A percentile compares a stretch with the other conserved stretches of the same genome.
These are phyloP conservation scores for Dioscorea zingiberensis DNA, from an alignment of 106 monocot species.

Conservation along the genomic window DNA sequence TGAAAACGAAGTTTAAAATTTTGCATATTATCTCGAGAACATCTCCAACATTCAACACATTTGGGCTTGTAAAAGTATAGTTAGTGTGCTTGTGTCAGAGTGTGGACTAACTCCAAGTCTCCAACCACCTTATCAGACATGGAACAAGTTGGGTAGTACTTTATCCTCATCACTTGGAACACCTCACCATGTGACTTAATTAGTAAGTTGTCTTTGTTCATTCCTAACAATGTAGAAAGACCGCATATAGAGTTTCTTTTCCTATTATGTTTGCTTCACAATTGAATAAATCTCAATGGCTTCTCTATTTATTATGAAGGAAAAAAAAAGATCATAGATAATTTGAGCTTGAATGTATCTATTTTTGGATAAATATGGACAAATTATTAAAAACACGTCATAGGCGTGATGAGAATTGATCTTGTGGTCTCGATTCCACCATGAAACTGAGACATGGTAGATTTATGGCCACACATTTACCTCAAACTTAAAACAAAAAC, in stretches of 20 bases:
- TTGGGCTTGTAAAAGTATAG: slow-evolving; percentile 21
- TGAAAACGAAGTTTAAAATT: neutral
- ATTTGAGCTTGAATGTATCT: no score
- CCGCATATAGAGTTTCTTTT: neutral
- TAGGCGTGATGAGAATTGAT: no score
- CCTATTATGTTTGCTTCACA: slow-evolving; percentile 9
- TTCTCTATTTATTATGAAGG: slow-evolving; percentile 5
- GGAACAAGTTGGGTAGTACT: slow-evolving; percentile 21
- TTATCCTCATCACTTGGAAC: slow-evolving; percentile 14
- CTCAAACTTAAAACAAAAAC: no score
- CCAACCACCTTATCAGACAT: slow-evolving; percentile 15
- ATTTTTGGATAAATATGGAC: no score
- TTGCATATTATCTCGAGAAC: slow-evolving; percentile 6
- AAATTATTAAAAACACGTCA: no score
- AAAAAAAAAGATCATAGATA: neutral
- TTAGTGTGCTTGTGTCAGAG: slow-evolving; percentile 18
- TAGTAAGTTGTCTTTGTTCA: slow-evolving; percentile 11
- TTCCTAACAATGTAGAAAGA: slow-evolving; percentile 10
- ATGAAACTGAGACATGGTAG: no score
- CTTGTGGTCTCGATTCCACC: no score
- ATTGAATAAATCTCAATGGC: slow-evolving; percentile 8
- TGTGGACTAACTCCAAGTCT: slow-evolving; percentile 22
- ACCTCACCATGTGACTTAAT: slow-evolving; percentile 1
- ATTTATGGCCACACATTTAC: no score
- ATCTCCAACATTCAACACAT: slow-evolving; percentile 24